Conservation (phyloP, 1,284 basidiomycete genomes). For the Apiotrichum mycotoxinovorans region DNA sequence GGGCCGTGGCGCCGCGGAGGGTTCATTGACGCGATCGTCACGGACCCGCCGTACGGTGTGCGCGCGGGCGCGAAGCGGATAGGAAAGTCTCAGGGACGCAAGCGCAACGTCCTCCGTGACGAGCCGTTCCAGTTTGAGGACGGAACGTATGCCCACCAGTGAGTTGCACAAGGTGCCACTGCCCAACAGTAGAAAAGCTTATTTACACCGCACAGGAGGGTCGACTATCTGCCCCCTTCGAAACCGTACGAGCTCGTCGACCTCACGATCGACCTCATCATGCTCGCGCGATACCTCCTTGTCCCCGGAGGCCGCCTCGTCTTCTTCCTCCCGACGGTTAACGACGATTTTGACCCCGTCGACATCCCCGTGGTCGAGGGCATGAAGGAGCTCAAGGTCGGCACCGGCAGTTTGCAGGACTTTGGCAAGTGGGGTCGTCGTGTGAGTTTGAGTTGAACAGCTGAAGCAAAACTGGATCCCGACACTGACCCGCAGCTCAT, state of each 20-base stretch:
- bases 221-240: slow-evolving; percentile 78
- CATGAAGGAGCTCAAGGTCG: slow-evolving; percentile 64
- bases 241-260: slow-evolving; percentile 90
- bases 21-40: slow-evolving; percentile 90
- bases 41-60: slow-evolving; percentile 93
- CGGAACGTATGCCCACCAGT: slow-evolving; percentile 48
- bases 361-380: slow-evolving; percentile 74
- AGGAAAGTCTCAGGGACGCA: slow-evolving; percentile 59
- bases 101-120: slow-evolving; percentile 38
- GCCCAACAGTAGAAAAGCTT: slow-evolving; percentile 35
- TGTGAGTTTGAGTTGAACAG: slow-evolving; percentile 55
- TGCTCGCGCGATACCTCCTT: slow-evolving; percentile 77
- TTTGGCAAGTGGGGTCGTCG: slow-evolving; percentile 94
- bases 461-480: no score
- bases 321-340: slow-evolving; percentile 90
- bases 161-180: slow-evolving; percentile 18
- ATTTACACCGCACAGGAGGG: neutral
- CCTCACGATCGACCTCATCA: slow-evolving; percentile 74
- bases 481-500: slow-evolving; percentile 66
- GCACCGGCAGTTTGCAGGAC: slow-evolving; percentile 86
- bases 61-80: slow-evolving; percentile 93
- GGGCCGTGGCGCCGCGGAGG: slow-evolving; percentile 85
- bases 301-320: slow-evolving; percentile 84
- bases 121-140: slow-evolving; percentile 45
- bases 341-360: slow-evolving; percentile 80